Conservation (phyloP, 371 early-diverging fungal species). For the Mortierella sp. region DNA sequence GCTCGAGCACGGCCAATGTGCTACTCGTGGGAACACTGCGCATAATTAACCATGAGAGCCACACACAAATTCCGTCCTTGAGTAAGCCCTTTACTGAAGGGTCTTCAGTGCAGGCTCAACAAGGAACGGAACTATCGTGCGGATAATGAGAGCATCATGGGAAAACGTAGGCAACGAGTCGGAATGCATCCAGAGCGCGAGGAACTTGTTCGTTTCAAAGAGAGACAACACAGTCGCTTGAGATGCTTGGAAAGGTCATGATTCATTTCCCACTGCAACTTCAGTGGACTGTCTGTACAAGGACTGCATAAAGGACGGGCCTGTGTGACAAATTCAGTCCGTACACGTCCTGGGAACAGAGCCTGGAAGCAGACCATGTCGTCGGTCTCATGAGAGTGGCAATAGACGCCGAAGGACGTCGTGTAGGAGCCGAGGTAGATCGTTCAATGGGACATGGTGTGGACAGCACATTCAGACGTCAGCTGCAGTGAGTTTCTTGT, state of each 20-base stretch:
- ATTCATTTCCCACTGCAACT: conserved; percentile 52
- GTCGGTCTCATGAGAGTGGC: conserved; percentile 53
- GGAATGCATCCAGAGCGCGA: not conserved
- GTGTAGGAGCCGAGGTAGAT: conserved; percentile 66
- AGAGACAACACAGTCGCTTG: conserved; percentile 26
- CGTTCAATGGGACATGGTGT: no score
- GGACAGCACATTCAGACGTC: no score
- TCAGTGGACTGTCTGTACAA: conserved; percentile 54
- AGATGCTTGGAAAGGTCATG: no score
- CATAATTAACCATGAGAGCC: no score
- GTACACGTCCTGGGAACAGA: conserved; percentile 67
- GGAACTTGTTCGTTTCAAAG: no score
- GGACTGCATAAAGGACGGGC: conserved; percentile 63
- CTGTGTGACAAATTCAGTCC: conserved; percentile 72
- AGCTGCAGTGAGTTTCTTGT: no score
- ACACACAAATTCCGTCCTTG: no score
- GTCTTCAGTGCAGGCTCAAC: not conserved
- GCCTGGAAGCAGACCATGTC: conserved; percentile 40
- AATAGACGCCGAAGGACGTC: conserved; percentile 56
- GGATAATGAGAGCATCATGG: not conserved
- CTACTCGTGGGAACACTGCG: no score
- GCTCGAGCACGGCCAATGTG: no score
- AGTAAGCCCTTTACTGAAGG: not conserved
- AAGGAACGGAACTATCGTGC: no score
- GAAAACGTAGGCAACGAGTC: not conserved